Conservation (phyloP, 2,329 filamentous ascomycete genomes). For the Akanthomyces lecanii region DNA sequence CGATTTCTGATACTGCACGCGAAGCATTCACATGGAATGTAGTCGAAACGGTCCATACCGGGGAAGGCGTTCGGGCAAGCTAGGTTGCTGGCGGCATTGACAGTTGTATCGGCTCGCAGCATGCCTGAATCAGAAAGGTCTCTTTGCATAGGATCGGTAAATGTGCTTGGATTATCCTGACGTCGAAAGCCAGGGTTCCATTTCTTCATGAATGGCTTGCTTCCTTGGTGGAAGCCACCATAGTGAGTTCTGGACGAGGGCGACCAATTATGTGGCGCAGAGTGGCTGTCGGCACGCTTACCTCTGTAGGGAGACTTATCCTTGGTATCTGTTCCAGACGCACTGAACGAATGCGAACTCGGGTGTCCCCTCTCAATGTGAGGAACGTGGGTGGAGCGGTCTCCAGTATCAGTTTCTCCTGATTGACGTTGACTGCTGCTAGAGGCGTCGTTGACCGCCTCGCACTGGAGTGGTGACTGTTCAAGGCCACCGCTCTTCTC, state of each 20-base stretch:
- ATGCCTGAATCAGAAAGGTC: not conserved
- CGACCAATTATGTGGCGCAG: not conserved
- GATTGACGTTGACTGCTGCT: not conserved
- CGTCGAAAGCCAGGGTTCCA: not conserved
- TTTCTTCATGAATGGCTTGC: not conserved
- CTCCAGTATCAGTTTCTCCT: not conserved
- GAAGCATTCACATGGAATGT: slow-evolving; percentile 29
- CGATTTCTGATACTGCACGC: slow-evolving; percentile 29
- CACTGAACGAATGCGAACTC: too few species aligned
- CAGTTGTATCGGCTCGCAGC: not conserved
- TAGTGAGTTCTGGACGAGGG: not conserved
- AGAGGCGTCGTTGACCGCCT: not conserved
- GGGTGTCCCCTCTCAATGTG: not conserved
- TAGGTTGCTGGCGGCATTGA: not conserved
- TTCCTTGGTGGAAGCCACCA: not conserved
- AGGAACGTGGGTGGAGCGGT: not conserved
- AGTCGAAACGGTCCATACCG: slow-evolving; percentile 16
- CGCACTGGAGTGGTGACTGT: too few species aligned
- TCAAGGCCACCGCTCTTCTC: not conserved
- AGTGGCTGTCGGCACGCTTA: not conserved
- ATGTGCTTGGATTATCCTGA: not conserved
- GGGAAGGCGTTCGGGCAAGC: slow-evolving; percentile 4
- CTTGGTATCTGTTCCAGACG: not conserved
- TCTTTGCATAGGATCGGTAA: not conserved
- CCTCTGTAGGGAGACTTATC: not conserved